Conservation (phyloP, 768 basidiomycete genomes). For the Kondoa subrosea region DNA sequence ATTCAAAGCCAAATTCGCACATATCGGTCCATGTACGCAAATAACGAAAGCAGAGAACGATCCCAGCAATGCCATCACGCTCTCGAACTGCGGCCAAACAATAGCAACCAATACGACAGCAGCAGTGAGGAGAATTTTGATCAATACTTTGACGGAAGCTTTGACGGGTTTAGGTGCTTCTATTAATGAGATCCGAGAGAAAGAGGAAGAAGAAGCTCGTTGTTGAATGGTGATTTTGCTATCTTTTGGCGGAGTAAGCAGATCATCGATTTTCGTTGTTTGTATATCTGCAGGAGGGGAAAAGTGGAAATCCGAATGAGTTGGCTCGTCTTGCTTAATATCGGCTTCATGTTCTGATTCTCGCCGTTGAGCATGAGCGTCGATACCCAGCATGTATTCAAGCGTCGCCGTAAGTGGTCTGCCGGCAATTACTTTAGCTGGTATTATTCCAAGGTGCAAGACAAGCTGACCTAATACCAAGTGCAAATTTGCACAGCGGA, state of each 20-base stretch:
- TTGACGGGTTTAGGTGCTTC: neutral
- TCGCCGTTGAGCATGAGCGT: conserved; percentile 26
- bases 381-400: conserved; percentile 58
- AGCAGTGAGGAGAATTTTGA: conserved; percentile 14
- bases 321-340: conserved; percentile 2
- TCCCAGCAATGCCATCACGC: conserved; percentile 68
- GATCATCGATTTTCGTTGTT: conserved; percentile 3
- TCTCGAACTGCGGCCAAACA: conserved; percentile 19
- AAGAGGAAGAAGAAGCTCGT: neutral
- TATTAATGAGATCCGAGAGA: neutral
- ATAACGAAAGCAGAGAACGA: conserved; percentile 66
- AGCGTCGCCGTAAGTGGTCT: conserved; percentile 60
- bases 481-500: conserved; percentile 57
- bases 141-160: neutral
- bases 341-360: conserved; percentile 1
- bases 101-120: conserved; percentile 17
- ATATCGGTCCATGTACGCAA: conserved; percentile 59
- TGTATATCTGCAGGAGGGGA: conserved; percentile 10
- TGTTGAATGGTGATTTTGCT: neutral
- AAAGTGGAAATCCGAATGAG: neutral
- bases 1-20: conserved; percentile 49
- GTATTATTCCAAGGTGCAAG: neutral
- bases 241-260: neutral
- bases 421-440: conserved; percentile 7
- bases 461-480: conserved; percentile 57